A percentile compares a stretch with the other conserved stretches of the same genome.
phyloP scores from a whole-genome alignment of 208 protist genomes.

The Lotmaria passim region DNA sequence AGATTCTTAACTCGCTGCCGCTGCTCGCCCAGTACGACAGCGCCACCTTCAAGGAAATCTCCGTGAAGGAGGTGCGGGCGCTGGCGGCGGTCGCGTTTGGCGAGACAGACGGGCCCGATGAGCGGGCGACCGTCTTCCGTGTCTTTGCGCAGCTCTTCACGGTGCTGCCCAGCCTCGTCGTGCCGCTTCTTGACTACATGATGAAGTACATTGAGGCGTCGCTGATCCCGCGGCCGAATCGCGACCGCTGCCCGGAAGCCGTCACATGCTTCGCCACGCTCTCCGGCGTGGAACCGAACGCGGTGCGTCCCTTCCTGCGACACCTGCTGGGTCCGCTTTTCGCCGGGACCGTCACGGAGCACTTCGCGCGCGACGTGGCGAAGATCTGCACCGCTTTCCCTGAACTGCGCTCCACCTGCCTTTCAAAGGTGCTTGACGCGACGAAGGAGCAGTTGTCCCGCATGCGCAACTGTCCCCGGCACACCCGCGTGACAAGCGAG shows the following conservation, averaged over 20 bases:
- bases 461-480: slow-evolving; percentile 34
- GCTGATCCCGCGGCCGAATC: slow-evolving; percentile 49
- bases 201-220: slow-evolving; percentile 83
- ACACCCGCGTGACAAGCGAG: slow-evolving; percentile 25
- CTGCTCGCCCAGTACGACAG: slow-evolving; percentile 81
- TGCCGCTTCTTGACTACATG: slow-evolving; percentile 67
- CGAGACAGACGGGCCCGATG: slow-evolving; percentile 45
- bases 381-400: slow-evolving; percentile 88
- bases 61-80: slow-evolving; percentile 47
- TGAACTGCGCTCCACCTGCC: slow-evolving; percentile 86
- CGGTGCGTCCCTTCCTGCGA: slow-evolving; percentile 79
- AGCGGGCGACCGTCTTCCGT: slow-evolving; percentile 70
- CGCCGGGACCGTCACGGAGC: slow-evolving; percentile 65
- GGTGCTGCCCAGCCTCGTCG: slow-evolving; percentile 72
- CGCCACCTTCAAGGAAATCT: slow-evolving; percentile 60
- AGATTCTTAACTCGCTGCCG: slow-evolving; percentile 66
- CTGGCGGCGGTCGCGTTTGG: slow-evolving; percentile 57
- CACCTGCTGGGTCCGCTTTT: slow-evolving; percentile 82
- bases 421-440: slow-evolving; percentile 87
- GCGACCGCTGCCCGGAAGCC: slow-evolving; percentile 75
- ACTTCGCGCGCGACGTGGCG: slow-evolving; percentile 82
- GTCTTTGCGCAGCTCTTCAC: slow-evolving; percentile 60
- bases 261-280: slow-evolving; percentile 88
- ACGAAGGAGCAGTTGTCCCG: slow-evolving; percentile 69
- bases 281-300: slow-evolving; percentile 66